phyloP scores from a whole-genome alignment of 2,329 filamentous ascomycete species.

The Calonectria pauciramosa region DNA sequence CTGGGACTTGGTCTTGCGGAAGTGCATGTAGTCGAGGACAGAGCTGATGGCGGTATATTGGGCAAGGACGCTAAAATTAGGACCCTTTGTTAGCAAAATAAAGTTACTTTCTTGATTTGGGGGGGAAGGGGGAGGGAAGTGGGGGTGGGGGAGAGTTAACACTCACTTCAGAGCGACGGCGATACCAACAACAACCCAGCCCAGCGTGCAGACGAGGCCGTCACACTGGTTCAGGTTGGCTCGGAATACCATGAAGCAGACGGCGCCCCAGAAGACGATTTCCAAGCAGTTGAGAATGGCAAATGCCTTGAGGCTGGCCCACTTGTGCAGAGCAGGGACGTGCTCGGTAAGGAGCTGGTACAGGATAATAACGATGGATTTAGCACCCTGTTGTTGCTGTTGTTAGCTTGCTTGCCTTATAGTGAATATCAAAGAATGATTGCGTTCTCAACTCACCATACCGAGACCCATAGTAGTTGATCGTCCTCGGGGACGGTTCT shows the following conservation, averaged over 20 bases:
- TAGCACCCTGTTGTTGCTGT: conserved; percentile 44
- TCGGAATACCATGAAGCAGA: conserved; percentile 25
- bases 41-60: conserved; percentile 11
- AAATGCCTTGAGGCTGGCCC: conserved; percentile 57
- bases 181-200: conserved; percentile 26
- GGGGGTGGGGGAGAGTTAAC: too few species aligned
- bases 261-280: conserved; percentile 55
- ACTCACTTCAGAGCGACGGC: not conserved
- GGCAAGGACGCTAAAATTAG: conserved; percentile 6
- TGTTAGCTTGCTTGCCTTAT: not conserved
- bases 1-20: not conserved
- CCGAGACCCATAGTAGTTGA: conserved; percentile 35
- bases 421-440: too few species aligned
- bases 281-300: conserved; percentile 57
- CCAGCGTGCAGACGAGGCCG: conserved; percentile 22
- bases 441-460: conserved; percentile 25
- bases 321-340: conserved; percentile 48
- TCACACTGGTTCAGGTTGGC: conserved; percentile 23
- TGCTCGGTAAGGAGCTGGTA: conserved; percentile 58
- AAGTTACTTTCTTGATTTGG: too few species aligned
- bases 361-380: conserved; percentile 55
- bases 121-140: too few species aligned
- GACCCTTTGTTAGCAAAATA: not conserved
- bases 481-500: conserved; percentile 29
- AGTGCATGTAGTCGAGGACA: conserved; percentile 15